Evolutionary conservation across 164 flowering plant genomes (phyloP), one percentile per base, ranked within the genome.

Genomic region (Magnolia sinica): DNA sequence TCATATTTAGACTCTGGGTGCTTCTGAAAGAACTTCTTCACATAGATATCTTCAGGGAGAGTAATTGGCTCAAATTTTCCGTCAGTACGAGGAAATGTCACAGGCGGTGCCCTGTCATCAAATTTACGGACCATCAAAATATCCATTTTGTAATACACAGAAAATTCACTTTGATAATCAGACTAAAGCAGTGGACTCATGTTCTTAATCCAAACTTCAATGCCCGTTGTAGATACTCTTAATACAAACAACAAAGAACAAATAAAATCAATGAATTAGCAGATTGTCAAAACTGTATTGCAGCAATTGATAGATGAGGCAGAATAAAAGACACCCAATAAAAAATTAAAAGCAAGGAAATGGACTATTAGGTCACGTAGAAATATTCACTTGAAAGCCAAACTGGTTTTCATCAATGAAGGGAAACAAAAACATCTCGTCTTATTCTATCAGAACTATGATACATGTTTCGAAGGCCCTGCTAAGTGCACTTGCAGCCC

Each of bases 1-100:
- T 92, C 83, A 79, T 88, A 64, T 78, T 79, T 80, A 8, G 98
- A 88, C 24, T 93, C 92, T 7, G 93, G 94, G 83, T 93, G 84
- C 79, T 83, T 92, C 78, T 82, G 75, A 74, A 79, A 88, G 87
- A 95, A 93, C 79, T 88, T 91, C 70, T 86, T 85, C 1, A 92
- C 74, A 73, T 91, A 95, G 29, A 79, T 64, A 88, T 95, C 98
- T 84, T 93, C 98, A 3, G 98, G 98, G 24, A 93, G 89, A 73
- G 76, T 81, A 59, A 92, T 88, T 74, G 58, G 78, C 85, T 87
- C 76, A 19, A 92, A 19, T 82, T 85, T 88, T 37, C 87, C 90
- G 78, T 87, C 87, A 19, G 87, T 77, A 5, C 90, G 87, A 78
- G 94, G 97, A 83, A 95, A 92, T n/a, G 85, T 84, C 14, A 87